These are phyloP conservation scores for Tricholoma sp. DNA, from an alignment of 768 basidiomycete species.

Conservation along the genomic window DNA sequence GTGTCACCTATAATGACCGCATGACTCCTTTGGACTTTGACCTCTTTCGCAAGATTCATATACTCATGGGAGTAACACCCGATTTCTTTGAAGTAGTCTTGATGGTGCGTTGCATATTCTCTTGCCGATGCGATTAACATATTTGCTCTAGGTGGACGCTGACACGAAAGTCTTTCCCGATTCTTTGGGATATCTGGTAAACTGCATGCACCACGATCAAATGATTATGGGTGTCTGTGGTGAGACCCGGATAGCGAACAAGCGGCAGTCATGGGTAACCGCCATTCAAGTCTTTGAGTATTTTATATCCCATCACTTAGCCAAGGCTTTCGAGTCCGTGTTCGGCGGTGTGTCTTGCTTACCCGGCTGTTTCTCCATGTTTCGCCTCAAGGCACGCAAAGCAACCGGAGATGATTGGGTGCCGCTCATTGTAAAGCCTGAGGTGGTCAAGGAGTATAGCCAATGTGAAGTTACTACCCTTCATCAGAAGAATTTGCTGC, in stretches of 20 bases:
- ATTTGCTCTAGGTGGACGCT: slow-evolving; percentile 77
- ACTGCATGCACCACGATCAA: slow-evolving; percentile 98
- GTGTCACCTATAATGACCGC: slow-evolving; percentile 98
- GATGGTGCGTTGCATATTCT: slow-evolving; percentile 67
- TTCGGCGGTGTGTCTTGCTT: slow-evolving; percentile 99
- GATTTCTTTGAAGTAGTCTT: slow-evolving; percentile 97
- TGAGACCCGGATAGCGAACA: slow-evolving; percentile 98
- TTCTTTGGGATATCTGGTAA: slow-evolving; percentile 87
- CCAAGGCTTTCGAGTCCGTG: slow-evolving; percentile 98
- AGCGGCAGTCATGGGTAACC: slow-evolving; percentile 97
- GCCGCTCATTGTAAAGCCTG: slow-evolving; percentile 93
- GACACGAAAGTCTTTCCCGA: slow-evolving; percentile 95
- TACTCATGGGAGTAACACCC: slow-evolving; percentile 97
- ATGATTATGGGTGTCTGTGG: slow-evolving; percentile 99
- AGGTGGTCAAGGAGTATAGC: slow-evolving; percentile 96
- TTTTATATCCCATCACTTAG: slow-evolving; percentile 97
- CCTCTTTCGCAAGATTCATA: slow-evolving; percentile 93
- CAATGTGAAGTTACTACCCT: slow-evolving; percentile 90
- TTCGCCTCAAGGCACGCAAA: slow-evolving; percentile 91
- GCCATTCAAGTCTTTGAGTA: slow-evolving; percentile 98
- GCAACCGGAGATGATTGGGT: slow-evolving; percentile 92
- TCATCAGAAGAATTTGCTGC: slow-evolving; percentile 95
- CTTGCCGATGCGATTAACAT: slow-evolving; percentile 5
- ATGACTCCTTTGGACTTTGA: slow-evolving; percentile 98
- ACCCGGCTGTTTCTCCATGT: slow-evolving; percentile 99